These are phyloP conservation scores for Termitomyces sp. DNA, from an alignment of 768 basidiomycete genomes.

Conservation along the genomic window DNA sequence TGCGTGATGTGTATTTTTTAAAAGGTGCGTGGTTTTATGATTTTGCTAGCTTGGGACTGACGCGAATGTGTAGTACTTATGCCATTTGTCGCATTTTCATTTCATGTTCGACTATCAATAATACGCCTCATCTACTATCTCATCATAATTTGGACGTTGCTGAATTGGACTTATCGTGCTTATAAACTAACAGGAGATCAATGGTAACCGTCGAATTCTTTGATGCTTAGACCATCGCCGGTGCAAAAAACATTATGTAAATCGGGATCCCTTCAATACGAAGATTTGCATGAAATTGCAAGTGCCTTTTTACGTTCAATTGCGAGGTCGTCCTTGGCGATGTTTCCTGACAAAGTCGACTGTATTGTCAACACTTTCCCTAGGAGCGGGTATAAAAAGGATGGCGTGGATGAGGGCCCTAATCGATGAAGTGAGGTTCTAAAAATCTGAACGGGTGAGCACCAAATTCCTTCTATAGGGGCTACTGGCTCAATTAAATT, in stretches of 20 bases:
- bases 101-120: neutral
- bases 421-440: neutral
- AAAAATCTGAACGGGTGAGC: neutral
- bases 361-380: neutral
- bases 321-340: neutral
- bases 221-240: neutral
- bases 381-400: neutral
- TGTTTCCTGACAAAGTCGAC: neutral
- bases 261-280: neutral
- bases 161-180: neutral
- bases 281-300: neutral
- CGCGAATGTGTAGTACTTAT: neutral
- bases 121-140: neutral
- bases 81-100: neutral
- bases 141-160: neutral
- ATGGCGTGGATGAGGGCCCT: neutral
- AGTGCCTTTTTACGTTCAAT: neutral
- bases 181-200: neutral
- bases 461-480: neutral
- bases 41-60: neutral
- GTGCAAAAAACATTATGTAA: neutral
- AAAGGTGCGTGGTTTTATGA: neutral
- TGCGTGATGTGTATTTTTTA: conserved; percentile 35
- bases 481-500: no score
- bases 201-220: neutral